phyloP scores from a whole-genome alignment of 371 early-diverging fungal species.

The Lichtheimia hyalospora region DNA sequence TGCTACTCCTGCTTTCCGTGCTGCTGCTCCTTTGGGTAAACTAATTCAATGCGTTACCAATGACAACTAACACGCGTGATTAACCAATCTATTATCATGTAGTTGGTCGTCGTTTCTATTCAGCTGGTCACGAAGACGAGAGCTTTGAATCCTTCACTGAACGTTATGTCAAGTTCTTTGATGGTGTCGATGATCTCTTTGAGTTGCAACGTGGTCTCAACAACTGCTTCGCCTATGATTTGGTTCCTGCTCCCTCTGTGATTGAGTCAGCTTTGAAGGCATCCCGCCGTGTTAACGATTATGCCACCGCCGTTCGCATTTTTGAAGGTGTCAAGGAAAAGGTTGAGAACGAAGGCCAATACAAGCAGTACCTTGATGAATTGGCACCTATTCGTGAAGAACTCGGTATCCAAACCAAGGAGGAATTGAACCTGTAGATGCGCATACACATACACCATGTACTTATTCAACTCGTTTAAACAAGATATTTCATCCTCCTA shows the following conservation, averaged over 20 bases:
- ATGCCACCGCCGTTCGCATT: conserved; percentile 89
- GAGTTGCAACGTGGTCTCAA: conserved; percentile 97
- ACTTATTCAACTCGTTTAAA: not conserved
- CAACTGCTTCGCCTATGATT: conserved; percentile 95
- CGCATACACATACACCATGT: too few relatives aligned
- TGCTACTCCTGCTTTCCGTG: conserved; percentile 22
- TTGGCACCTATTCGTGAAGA: conserved; percentile 85
- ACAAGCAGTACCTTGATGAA: conserved; percentile 84
- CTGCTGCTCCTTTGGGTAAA: conserved; percentile 19
- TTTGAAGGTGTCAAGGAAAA: conserved; percentile 93
- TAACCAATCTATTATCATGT: not conserved
- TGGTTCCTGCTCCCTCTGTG: conserved; percentile 88
- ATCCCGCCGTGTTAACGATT: conserved; percentile 90
- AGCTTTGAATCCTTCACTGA: conserved; percentile 79
- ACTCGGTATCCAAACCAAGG: conserved; percentile 85
- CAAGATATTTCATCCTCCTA: not conserved
- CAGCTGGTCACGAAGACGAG: conserved; percentile 73
- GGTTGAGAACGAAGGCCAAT: conserved; percentile 81
- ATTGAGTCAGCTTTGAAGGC: conserved; percentile 89
- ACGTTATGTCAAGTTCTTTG: conserved; percentile 87
- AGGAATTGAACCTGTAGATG: conserved; percentile 75
- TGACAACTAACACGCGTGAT: not conserved
- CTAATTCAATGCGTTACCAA: not conserved
- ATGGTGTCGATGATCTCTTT: conserved; percentile 90
- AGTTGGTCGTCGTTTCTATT: conserved; percentile 52